Conservation (phyloP, 2,329 filamentous ascomycete species). For the Pseudocercospora pini-densiflorae region DNA sequence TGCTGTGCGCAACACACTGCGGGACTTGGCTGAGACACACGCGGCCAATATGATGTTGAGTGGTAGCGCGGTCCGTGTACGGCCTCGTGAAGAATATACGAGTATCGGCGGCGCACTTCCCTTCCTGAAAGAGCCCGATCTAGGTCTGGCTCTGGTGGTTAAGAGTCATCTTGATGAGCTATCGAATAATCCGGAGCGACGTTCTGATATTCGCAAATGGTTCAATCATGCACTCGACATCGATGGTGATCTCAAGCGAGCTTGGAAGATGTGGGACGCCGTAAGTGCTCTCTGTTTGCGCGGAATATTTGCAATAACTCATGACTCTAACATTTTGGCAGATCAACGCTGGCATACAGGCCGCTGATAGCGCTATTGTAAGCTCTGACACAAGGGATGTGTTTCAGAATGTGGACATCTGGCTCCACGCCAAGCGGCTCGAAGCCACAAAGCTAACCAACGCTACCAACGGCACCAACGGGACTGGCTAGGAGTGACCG, state of each 20-base stretch:
- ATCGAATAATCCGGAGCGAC: constrained; percentile 56
- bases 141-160: constrained; percentile 76
- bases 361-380: constrained; percentile 54
- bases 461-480: background rate
- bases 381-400: constrained; percentile 52
- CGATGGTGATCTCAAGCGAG: constrained; percentile 60
- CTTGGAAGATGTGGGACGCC: constrained; percentile 69
- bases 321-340: constrained; percentile 31
- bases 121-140: constrained; percentile 71
- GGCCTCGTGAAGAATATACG: constrained; percentile 55
- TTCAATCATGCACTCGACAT: constrained; percentile 66
- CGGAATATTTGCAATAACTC: background rate
- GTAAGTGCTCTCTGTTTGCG: constrained; percentile 47
- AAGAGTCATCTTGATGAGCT: constrained; percentile 80
- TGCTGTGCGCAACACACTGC: constrained; percentile 75
- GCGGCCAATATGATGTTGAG: constrained; percentile 79
- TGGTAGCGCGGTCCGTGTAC: constrained; percentile 71
- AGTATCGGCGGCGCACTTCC: constrained; percentile 72
- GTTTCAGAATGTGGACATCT: constrained; percentile 65
- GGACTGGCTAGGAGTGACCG: background rate
- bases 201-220: constrained; percentile 60
- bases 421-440: constrained; percentile 51
- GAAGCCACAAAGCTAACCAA: background rate
- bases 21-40: constrained; percentile 84
- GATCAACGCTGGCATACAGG: constrained; percentile 64